Percentiles rank a stretch among this genome's conserved stretches.
Conservation (phyloP, 768 basidiomycete genomes). For the Lactifluus piperatus region DNA sequence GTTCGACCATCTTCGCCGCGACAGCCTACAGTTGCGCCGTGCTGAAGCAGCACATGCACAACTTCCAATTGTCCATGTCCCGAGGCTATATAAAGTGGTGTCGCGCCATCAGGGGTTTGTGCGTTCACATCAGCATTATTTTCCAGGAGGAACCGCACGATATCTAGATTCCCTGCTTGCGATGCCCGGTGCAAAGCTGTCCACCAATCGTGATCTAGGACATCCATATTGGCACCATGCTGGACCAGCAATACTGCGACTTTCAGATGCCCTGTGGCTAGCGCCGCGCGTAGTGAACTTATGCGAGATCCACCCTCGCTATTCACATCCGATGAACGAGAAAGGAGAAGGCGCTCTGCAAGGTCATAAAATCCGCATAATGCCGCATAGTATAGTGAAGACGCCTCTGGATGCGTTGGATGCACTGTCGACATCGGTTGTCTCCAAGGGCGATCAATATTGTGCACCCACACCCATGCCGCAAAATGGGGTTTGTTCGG, state of each 20-base stretch:
- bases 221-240: background rate
- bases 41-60: background rate
- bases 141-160: background rate
- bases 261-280: background rate
- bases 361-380: background rate
- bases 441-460: background rate
- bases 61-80: background rate
- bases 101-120: background rate
- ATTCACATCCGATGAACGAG: background rate
- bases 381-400: constrained; percentile 1
- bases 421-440: too few relatives aligned
- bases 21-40: background rate
- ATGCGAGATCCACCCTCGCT: background rate
- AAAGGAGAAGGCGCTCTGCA: background rate
- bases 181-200: background rate
- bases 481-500: background rate
- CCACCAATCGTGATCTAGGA: background rate
- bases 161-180: background rate
- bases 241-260: background rate
- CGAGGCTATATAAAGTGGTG: background rate
- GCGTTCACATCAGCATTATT: background rate
- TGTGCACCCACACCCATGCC: constrained; percentile 2
- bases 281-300: background rate
- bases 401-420: background rate
- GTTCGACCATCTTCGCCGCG: too few relatives aligned